Evolutionary conservation across 1,284 basidiomycete genomes (phyloP).

Genomic region (Stereum hirsutum): DNA sequence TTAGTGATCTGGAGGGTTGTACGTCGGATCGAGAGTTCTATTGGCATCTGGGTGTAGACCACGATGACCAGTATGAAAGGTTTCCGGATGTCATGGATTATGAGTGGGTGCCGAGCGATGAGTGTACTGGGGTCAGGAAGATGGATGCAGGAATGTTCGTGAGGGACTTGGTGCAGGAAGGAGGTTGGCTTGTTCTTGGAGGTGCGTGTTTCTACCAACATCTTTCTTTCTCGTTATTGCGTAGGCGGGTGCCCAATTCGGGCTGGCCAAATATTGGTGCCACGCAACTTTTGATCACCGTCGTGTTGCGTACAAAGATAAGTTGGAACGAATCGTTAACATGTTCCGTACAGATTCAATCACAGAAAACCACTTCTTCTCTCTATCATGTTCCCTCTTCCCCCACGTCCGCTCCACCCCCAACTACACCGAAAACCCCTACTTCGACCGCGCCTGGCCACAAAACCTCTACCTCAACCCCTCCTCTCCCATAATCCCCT

Average conservation of each 20-base stretch:
- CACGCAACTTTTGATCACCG: too few species aligned
- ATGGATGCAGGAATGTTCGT: conserved; percentile 34
- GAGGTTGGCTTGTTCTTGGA: conserved; percentile 57
- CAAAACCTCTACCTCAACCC: conserved; percentile 54
- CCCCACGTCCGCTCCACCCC: conserved; percentile 59
- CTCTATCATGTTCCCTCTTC: conserved; percentile 52
- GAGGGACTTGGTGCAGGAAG: conserved; percentile 50
- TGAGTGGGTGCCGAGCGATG: conserved; percentile 36
- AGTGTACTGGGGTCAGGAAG: conserved; percentile 29
- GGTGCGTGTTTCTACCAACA: conserved; percentile 40
- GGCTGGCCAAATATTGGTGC: too few species aligned
- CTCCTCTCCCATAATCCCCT: conserved; percentile 33
- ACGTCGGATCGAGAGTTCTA: conserved; percentile 49
- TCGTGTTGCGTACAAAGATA: too few species aligned
- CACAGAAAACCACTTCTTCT: conserved; percentile 64
- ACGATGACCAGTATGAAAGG: conserved; percentile 33
- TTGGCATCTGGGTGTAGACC: conserved; percentile 53
- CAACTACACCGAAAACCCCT: conserved; percentile 40
- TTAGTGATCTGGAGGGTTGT: conserved; percentile 49
- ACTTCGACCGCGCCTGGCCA: conserved; percentile 53
- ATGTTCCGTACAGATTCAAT: conserved; percentile 42
- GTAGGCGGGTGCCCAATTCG: not conserved
- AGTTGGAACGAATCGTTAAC: too few species aligned
- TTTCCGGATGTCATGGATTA: conserved; percentile 43
- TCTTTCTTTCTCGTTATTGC: not conserved